phyloP scores from a whole-genome alignment of 352 stramenopile genomes.

The Globisporangium heterothallicum region DNA sequence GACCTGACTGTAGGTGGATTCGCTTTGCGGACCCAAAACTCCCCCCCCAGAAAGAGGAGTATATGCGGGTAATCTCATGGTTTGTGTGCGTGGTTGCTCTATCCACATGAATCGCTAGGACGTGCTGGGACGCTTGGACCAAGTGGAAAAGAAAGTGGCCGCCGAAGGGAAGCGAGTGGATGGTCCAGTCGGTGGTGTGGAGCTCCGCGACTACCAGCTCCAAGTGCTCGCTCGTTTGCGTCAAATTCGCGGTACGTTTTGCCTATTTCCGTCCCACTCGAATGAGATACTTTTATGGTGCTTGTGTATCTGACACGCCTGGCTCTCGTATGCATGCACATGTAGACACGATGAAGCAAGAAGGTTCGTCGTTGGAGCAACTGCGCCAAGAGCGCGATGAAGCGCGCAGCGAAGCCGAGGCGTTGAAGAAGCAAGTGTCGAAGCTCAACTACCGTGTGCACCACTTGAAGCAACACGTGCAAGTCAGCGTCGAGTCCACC shows the following conservation, averaged over 20 bases:
- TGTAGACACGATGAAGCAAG: constrained; percentile 56
- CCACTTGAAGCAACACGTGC: constrained; percentile 71
- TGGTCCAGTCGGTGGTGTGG: constrained; percentile 48
- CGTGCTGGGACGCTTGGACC: constrained; percentile 39
- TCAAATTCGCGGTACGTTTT: constrained; percentile 39
- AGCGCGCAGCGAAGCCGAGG: constrained; percentile 48
- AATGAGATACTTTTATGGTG: neutral
- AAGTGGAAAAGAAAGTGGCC: constrained; percentile 41
- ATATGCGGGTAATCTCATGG: no score
- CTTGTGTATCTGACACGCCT: no score
- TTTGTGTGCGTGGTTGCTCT: constrained; percentile 1
- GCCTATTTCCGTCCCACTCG: no score
- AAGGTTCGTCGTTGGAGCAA: constrained; percentile 56
- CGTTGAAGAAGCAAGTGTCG: constrained; percentile 60
- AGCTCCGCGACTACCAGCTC: constrained; percentile 66
- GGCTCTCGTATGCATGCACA: neutral
- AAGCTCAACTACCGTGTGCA: constrained; percentile 80
- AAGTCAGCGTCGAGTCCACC: constrained; percentile 19
- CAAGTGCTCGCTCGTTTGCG: constrained; percentile 57
- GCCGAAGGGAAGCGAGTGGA: constrained; percentile 30
- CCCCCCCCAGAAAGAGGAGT: no score
- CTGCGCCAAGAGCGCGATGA: constrained; percentile 59
- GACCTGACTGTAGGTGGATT: neutral
- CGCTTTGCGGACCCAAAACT: no score
- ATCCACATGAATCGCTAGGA: constrained; percentile 20